Percentiles rank a stretch among this genome's conserved stretches.
These are phyloP conservation scores for Didymella segeticola DNA, from an alignment of 2,329 filamentous ascomycete genomes.

Conservation along the genomic window DNA sequence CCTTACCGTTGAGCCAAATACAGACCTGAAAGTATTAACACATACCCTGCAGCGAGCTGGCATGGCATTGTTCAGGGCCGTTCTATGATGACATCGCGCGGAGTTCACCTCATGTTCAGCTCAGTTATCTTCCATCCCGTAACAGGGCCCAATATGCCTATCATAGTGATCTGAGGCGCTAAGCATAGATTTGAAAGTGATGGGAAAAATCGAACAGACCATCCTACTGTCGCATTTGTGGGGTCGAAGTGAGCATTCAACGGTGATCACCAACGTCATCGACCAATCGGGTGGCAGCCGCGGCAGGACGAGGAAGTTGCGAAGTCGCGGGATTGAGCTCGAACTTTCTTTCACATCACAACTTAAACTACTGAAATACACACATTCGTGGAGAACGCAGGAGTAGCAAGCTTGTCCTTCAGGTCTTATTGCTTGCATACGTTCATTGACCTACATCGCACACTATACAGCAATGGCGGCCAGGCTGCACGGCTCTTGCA, in stretches of 20 bases:
- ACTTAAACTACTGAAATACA: conserved; percentile 12
- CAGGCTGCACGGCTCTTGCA: conserved; percentile 76
- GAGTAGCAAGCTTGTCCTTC: neutral
- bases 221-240: too few species aligned
- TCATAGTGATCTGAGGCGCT: too few species aligned
- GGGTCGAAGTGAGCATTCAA: neutral
- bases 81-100: neutral
- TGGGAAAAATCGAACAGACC: too few species aligned
- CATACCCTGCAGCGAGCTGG: too few species aligned
- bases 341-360: conserved; percentile 15
- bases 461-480: conserved; percentile 42
- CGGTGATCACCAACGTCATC: conserved; percentile 3
- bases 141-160: too few species aligned
- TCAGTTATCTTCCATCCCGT: neutral
- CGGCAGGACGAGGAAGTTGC: conserved; percentile 2
- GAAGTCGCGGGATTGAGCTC: conserved; percentile 14
- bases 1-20: too few species aligned
- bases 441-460: neutral
- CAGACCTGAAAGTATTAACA: too few species aligned
- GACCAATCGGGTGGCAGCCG: conserved; percentile 8
- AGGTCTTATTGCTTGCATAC: neutral
- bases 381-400: neutral
- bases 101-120: neutral
- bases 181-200: too few species aligned
- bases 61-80: neutral